phyloP scores from a whole-genome alignment of 805 yeast genomes.

The Starmerella floris region DNA sequence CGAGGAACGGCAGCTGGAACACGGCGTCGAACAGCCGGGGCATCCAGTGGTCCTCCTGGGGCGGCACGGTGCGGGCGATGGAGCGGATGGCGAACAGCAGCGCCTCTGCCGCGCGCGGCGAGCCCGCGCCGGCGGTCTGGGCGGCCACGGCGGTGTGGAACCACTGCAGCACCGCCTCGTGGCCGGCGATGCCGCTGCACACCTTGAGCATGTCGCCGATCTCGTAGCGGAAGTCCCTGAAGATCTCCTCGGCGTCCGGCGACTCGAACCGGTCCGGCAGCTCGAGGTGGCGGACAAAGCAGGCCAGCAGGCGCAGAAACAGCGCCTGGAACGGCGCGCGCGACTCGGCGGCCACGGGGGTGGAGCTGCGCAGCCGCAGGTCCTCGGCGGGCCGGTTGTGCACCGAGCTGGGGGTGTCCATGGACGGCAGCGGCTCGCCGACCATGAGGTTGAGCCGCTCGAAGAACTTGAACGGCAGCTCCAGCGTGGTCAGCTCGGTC shows the following conservation, averaged over 20 bases:
- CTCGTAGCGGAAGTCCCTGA: slow-evolving; percentile 84
- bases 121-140: neutral
- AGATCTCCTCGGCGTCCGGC: slow-evolving; percentile 77
- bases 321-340: slow-evolving; percentile 39
- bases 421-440: slow-evolving; percentile 21
- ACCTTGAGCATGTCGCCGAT: slow-evolving; percentile 97
- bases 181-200: slow-evolving; percentile 83
- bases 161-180: slow-evolving; percentile 43
- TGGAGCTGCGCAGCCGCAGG: slow-evolving; percentile 5
- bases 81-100: slow-evolving; percentile 79
- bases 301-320: slow-evolving; percentile 44
- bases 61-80: slow-evolving; percentile 79
- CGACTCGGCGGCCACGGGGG: slow-evolving; percentile 25
- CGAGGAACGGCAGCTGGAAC: slow-evolving; percentile 47
- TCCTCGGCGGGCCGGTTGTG: slow-evolving; percentile 52
- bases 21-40: slow-evolving; percentile 65
- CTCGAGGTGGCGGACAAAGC: slow-evolving; percentile 54
- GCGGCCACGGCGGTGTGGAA: slow-evolving; percentile 5
- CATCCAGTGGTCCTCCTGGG: slow-evolving; percentile 45
- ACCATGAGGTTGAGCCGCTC: slow-evolving; percentile 63
- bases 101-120: slow-evolving; percentile 76
- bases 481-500: slow-evolving; percentile 69
- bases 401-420: slow-evolving; percentile 1
- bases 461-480: slow-evolving; percentile 90
- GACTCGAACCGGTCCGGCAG: slow-evolving; percentile 65